A percentile compares a stretch with the other conserved stretches of the same genome.
phyloP scores from a whole-genome alignment of 2,329 filamentous ascomycete genomes.

The Volutella citrinella region DNA sequence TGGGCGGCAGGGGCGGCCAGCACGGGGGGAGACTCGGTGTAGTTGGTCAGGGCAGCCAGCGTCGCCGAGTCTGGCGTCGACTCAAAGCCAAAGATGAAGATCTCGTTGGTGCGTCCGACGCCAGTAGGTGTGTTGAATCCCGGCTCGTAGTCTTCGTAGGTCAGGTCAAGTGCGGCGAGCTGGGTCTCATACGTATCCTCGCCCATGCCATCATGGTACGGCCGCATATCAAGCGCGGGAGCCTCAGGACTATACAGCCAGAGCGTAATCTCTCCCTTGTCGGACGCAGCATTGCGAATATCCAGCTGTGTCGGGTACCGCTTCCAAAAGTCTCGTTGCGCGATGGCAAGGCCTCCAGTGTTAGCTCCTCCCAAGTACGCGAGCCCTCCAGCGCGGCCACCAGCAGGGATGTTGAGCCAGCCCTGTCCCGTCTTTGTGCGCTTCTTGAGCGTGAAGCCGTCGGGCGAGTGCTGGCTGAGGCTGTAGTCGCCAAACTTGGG shows the following conservation, averaged over 20 bases:
- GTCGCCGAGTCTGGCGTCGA: slow-evolving; percentile 47
- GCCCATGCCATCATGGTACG: slow-evolving; percentile 57
- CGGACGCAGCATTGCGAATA: slow-evolving; percentile 46
- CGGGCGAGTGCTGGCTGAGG: slow-evolving; percentile 54
- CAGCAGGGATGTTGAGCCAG: slow-evolving; percentile 58
- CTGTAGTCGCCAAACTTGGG: slow-evolving; percentile 58
- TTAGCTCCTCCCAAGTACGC: slow-evolving; percentile 58
- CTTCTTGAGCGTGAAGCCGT: slow-evolving; percentile 60
- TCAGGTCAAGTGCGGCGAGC: slow-evolving; percentile 58
- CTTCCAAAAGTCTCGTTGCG: slow-evolving; percentile 62
- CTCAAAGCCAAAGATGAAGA: slow-evolving; percentile 52
- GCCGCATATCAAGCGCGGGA: slow-evolving; percentile 52
- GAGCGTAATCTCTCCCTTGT: slow-evolving; percentile 51
- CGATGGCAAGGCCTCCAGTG: slow-evolving; percentile 56
- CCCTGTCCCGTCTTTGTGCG: slow-evolving; percentile 54
- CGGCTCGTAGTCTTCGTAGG: slow-evolving; percentile 60
- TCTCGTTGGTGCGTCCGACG: slow-evolving; percentile 55
- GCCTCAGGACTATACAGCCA: slow-evolving; percentile 60
- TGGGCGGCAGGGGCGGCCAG: slow-evolving; percentile 46
- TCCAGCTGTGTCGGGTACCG: slow-evolving; percentile 58
- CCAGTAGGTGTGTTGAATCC: slow-evolving; percentile 56
- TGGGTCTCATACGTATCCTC: slow-evolving; percentile 55
- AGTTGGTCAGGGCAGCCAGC: slow-evolving; percentile 40
- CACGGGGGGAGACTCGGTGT: slow-evolving; percentile 51
- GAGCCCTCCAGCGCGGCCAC: slow-evolving; percentile 52